phyloP scores from a whole-genome alignment of 2,329 filamentous ascomycete genomes.

The Fusarium graminum region DNA sequence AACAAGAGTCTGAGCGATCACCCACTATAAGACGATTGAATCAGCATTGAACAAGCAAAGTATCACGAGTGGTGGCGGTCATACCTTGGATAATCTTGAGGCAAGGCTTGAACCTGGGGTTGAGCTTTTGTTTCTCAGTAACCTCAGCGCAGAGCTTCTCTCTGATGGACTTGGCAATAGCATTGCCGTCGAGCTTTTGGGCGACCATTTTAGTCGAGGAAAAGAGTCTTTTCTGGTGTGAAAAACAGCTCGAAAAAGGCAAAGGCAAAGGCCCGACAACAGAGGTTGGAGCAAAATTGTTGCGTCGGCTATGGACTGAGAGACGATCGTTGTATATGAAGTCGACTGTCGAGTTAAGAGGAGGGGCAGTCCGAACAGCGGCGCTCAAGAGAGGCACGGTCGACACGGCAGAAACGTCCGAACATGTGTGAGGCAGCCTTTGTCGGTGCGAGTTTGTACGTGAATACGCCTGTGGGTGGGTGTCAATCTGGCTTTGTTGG shows the following conservation, averaged over 20 bases:
- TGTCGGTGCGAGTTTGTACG: constrained; percentile 35
- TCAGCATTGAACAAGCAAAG: constrained; percentile 40
- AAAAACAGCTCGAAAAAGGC: constrained; percentile 12
- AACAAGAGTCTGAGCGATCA: constrained; percentile 91
- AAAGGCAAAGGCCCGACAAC: constrained; percentile 27
- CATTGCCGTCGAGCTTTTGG: constrained; percentile 93
- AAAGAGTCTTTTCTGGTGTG: constrained; percentile 52
- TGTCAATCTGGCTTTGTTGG: constrained; percentile 42
- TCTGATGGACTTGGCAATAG: constrained; percentile 92
- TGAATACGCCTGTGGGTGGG: constrained; percentile 25
- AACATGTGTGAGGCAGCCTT: constrained; percentile 36
- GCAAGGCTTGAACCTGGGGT: constrained; percentile 88
- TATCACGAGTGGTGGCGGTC: constrained; percentile 45
- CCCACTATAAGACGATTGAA: constrained; percentile 72
- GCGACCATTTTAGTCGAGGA: constrained; percentile 80
- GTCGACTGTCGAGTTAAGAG: constrained; percentile 37
- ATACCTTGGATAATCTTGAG: constrained; percentile 95
- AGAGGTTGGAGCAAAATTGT: constrained; percentile 34
- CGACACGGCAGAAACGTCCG: constrained; percentile 46
- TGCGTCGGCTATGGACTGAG: constrained; percentile 26
- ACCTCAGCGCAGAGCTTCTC: constrained; percentile 86
- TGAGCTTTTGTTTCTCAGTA: constrained; percentile 80
- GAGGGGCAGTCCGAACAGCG: constrained; percentile 46
- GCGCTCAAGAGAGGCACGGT: constrained; percentile 35
- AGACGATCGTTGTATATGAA: constrained; percentile 40